Evolutionary conservation across 257 asterid species (phyloP), one percentile per base, ranked within the genome.

Genomic region (Solanum megistacrolobum): DNA sequence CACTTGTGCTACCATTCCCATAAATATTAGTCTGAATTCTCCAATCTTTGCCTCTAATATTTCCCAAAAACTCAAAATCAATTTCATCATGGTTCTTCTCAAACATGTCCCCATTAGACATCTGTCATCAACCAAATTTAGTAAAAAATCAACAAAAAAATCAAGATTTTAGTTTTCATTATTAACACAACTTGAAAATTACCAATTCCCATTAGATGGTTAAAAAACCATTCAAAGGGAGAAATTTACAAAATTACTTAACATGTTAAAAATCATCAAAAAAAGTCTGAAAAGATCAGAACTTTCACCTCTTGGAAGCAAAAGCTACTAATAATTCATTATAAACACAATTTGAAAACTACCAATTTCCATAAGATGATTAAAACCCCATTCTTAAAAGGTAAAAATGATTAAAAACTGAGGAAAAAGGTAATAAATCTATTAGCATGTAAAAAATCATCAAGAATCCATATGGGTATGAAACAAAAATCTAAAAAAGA

Each of bases 1-100:
- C 25, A 79, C 48, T 90, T 20, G 97, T 95, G 93, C 99, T 96
- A 41, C 98, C 99, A 91, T 96, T 96, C 83, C 98, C 99, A 89
- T 96, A 96, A 73, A 96, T 87, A 87, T 96, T 96, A 12, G 99
- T 96, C 91, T 96, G 98, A 58, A 96, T 91, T 85, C 98, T 94
- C 98, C 98, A 96, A 21, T 96, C 91, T 86, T 93, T 96, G 13
- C 98, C 98, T 81, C 97, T 93, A 86, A 95, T 92, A 81, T 96
- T 95, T 9, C 99, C 99, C 93, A 96, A 88, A 93, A 96, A 95
- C 91, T 96, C 99, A n/a, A 96, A 94, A 83, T 96, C 99, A 25
- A 96, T 89, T 87, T 96, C 99, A 43, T 96, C 99, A 25, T 96
- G 99, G 92, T 94, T 96, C 91, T 96, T 94, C 91, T 94, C 96